These are phyloP conservation scores for Populus tomentosa DNA, from an alignment of 441 rosid species.

Conservation along the genomic window DNA sequence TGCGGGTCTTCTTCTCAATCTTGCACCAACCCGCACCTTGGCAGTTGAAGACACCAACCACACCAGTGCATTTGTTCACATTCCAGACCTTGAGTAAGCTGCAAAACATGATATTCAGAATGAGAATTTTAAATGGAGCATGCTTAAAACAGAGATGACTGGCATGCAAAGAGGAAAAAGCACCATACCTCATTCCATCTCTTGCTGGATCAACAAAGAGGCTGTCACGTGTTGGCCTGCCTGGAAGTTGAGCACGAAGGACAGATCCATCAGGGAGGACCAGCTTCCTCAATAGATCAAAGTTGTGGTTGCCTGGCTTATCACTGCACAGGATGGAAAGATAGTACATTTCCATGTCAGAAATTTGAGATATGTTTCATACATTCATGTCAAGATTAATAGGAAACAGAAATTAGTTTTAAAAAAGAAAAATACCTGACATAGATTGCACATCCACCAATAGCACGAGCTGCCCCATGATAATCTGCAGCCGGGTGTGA, in stretches of 20 bases:
- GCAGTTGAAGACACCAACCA: constrained; percentile 91
- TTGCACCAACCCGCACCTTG: constrained; percentile 99
- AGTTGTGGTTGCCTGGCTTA: constrained; percentile 89
- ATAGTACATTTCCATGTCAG: constrained; percentile 7
- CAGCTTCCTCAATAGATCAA: constrained; percentile 67
- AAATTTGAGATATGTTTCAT: constrained; percentile 1
- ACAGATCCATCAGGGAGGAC: constrained; percentile 93
- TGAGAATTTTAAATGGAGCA: neutral
- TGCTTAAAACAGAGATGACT: neutral
- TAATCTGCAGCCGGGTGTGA: constrained; percentile 86
- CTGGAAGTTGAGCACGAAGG: constrained; percentile 85
- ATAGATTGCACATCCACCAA: constrained; percentile 93
- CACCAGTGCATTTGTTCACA: constrained; percentile 70
- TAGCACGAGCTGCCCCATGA: constrained; percentile 90
- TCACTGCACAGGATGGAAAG: constrained; percentile 44
- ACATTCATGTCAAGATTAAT: neutral
- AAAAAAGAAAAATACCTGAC: constrained; percentile 52
- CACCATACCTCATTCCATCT: constrained; percentile 62
- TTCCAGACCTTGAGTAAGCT: constrained; percentile 93
- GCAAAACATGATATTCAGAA: constrained; percentile 8
- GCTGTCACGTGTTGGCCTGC: constrained; percentile 92
- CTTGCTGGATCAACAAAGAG: constrained; percentile 85
- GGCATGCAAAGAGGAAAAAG: constrained; percentile 1
- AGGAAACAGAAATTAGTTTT: neutral
- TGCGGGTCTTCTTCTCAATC: constrained; percentile 63